Conservation (phyloP, 1,139 yeast genomes). For the Lodderomyces jiufengensis region DNA sequence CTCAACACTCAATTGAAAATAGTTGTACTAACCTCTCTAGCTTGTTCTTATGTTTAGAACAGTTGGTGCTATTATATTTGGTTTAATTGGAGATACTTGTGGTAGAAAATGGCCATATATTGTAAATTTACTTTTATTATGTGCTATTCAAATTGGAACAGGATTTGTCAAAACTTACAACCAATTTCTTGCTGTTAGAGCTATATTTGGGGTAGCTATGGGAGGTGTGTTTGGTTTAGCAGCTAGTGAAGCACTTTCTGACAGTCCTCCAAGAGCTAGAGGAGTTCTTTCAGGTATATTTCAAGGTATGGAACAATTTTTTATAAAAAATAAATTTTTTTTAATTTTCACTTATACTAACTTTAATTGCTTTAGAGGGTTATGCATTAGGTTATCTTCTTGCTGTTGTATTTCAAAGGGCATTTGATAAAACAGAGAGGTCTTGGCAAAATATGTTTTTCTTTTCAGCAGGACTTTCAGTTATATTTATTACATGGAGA, state of each 20-base stretch:
- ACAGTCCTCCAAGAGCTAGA: constrained; percentile 34
- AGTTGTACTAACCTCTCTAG: no score
- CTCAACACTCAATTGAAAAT: no score
- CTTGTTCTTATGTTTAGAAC: constrained; percentile 44
- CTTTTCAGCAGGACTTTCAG: constrained; percentile 43
- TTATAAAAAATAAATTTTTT: background rate
- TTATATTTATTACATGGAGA: constrained; percentile 36
- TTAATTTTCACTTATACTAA: constrained; percentile 23
- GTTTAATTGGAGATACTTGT: constrained; percentile 33
- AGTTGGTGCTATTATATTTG: constrained; percentile 40
- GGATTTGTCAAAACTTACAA: constrained; percentile 36
- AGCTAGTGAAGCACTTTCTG: constrained; percentile 33
- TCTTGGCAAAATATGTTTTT: constrained; percentile 43
- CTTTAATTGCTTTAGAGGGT: no score
- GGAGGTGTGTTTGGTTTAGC: constrained; percentile 43
- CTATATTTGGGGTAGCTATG: constrained; percentile 43
- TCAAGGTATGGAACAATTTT: no score
- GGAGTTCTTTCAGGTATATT: constrained; percentile 41
- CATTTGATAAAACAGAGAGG: constrained; percentile 29
- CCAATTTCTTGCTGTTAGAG: constrained; percentile 39
- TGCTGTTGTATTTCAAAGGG: constrained; percentile 42
- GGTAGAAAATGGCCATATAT: constrained; percentile 42
- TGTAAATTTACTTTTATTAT: constrained; percentile 26
- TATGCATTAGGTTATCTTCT: constrained; percentile 43
- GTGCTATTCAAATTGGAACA: constrained; percentile 37